phyloP scores from a whole-genome alignment of 2,329 filamentous ascomycete genomes.

The Colletotrichum sp. region DNA sequence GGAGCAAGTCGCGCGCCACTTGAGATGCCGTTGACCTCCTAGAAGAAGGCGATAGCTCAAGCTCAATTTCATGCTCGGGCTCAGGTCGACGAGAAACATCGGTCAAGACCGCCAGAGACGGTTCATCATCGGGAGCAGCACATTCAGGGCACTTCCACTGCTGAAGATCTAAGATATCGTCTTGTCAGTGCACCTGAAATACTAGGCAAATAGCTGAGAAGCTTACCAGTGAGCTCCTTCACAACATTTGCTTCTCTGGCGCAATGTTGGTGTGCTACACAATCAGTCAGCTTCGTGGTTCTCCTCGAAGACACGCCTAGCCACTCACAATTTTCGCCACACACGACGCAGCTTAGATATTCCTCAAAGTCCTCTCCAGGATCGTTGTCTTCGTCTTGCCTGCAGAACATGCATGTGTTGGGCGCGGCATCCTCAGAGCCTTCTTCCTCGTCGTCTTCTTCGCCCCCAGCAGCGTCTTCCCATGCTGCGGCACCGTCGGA shows the following conservation, averaged over 20 bases:
- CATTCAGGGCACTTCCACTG: constrained; percentile 61
- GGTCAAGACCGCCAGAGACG: background rate
- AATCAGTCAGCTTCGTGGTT: constrained; percentile 41
- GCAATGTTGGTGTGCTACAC: constrained; percentile 87
- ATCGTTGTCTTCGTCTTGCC: constrained; percentile 81
- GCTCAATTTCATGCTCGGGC: background rate
- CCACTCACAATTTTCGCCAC: constrained; percentile 81
- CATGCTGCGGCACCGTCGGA: constrained; percentile 63
- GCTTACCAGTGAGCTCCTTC: constrained; percentile 53
- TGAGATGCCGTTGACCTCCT: constrained; percentile 67
- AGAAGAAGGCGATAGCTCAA: constrained; percentile 39
- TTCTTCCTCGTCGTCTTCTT: constrained; percentile 62
- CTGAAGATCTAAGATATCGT: constrained; percentile 38
- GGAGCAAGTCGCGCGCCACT: constrained; percentile 74
- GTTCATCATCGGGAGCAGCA: background rate
- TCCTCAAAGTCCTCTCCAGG: constrained; percentile 82
- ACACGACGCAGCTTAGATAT: constrained; percentile 77
- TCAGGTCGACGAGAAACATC: background rate
- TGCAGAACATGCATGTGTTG: constrained; percentile 73
- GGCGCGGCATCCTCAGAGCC: constrained; percentile 56
- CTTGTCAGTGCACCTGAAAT: background rate
- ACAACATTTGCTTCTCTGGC: constrained; percentile 72
- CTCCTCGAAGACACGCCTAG: background rate
- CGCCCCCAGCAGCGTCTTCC: constrained; percentile 59
- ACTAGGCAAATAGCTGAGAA: constrained; percentile 5